These are phyloP conservation scores for Acer negundo DNA, from an alignment of 345 rosid species.

Conservation along the genomic window DNA sequence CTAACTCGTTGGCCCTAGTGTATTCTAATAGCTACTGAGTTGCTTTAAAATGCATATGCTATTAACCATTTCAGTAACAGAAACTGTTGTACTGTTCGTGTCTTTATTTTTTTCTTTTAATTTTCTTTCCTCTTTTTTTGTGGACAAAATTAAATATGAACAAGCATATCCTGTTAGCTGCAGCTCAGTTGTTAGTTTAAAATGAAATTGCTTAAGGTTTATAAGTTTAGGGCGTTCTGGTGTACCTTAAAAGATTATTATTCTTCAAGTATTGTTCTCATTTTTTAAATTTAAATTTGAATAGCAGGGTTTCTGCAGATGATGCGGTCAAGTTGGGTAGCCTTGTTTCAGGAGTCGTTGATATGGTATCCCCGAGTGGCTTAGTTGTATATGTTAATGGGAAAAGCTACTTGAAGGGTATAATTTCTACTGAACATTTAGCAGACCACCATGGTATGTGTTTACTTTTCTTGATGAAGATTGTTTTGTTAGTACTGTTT, in stretches of 20 bases:
- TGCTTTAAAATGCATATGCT: background rate
- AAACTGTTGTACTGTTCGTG: background rate
- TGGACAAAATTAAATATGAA: background rate
- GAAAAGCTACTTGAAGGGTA: slow-evolving; percentile 68
- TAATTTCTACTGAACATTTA: slow-evolving; percentile 74
- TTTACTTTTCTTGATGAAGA: slow-evolving; percentile 15
- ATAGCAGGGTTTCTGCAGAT: slow-evolving; percentile 71
- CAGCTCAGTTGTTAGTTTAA: background rate
- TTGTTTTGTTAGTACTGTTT: slow-evolving; percentile 15
- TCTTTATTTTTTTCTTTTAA: background rate
- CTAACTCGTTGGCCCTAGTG: background rate
- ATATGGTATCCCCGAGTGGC: slow-evolving; percentile 56
- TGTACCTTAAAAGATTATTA: slow-evolving; percentile 1
- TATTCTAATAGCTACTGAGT: background rate
- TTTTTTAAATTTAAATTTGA: slow-evolving; percentile 14
- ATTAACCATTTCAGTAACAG: background rate
- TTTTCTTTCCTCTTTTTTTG: background rate
- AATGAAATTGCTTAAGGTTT: background rate
- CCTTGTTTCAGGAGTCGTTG: slow-evolving; percentile 80
- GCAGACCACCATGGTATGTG: slow-evolving; percentile 88
- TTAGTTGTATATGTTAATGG: slow-evolving; percentile 59
- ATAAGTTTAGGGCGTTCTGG: background rate
- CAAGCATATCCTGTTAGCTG: background rate
- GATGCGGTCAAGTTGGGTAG: slow-evolving; percentile 76
- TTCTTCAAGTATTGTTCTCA: slow-evolving; percentile 1